phyloP scores from a whole-genome alignment of 140 eudicot species.

The Erigeron philadelphicus region DNA sequence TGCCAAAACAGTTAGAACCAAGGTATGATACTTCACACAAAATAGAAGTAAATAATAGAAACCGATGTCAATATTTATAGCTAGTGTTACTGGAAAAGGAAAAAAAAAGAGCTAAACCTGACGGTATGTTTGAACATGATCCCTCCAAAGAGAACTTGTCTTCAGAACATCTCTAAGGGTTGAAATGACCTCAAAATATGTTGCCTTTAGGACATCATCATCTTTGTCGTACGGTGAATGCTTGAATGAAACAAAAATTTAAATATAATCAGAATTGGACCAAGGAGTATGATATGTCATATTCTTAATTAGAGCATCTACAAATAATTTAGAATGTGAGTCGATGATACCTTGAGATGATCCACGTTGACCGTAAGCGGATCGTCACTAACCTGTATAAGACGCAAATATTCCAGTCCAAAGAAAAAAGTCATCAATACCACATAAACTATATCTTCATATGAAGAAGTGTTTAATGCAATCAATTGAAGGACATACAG shows the following conservation, averaged over 20 bases:
- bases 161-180: conserved; percentile 85
- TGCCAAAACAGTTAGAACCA: background rate
- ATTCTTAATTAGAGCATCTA: conserved; percentile 10
- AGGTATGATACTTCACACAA: conserved; percentile 1
- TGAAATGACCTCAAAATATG: conserved; percentile 88
- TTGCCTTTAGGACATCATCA: conserved; percentile 85
- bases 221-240: conserved; percentile 79
- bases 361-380: conserved; percentile 94
- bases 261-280: background rate
- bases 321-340: conserved; percentile 12
- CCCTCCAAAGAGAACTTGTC: conserved; percentile 96
- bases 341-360: conserved; percentile 74
- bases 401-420: conserved; percentile 22
- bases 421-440: background rate
- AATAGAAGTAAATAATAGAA: background rate
- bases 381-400: conserved; percentile 83
- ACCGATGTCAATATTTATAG: conserved; percentile 5
- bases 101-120: conserved; percentile 41
- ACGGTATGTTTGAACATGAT: conserved; percentile 89
- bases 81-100: background rate
- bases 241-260: conserved; percentile 35
- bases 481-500: background rate
- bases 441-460: background rate
- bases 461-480: background rate
- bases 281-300: conserved; percentile 16